Percentiles rank a stretch among this genome's conserved stretches.
These are phyloP conservation scores for Xerocomellus intermedius DNA, from an alignment of 768 basidiomycete genomes.

Conservation along the genomic window DNA sequence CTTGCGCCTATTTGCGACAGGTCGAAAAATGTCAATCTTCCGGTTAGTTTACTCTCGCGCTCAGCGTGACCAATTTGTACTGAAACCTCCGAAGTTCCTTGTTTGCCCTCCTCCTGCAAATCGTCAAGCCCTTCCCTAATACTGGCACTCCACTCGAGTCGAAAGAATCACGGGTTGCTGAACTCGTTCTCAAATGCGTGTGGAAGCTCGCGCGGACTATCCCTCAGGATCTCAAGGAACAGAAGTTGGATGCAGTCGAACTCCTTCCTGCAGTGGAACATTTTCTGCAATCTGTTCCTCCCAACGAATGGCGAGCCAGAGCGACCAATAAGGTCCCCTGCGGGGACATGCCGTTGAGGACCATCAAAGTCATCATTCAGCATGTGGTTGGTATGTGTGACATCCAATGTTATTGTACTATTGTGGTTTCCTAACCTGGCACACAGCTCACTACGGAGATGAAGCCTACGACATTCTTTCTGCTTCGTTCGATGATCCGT, in stretches of 20 bases:
- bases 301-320: constrained; percentile 93
- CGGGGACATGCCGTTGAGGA: constrained; percentile 96
- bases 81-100: constrained; percentile 40
- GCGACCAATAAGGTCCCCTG: constrained; percentile 90
- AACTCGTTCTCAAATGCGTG: constrained; percentile 92
- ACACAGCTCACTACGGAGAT: constrained; percentile 75
- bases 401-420: background rate
- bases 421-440: constrained; percentile 17
- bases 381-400: constrained; percentile 84
- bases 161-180: constrained; percentile 84
- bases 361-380: constrained; percentile 98
- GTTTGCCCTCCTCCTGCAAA: constrained; percentile 78
- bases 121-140: constrained; percentile 79
- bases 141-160: constrained; percentile 72
- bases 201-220: constrained; percentile 98
- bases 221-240: constrained; percentile 83
- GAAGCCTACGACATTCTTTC: constrained; percentile 90
- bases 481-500: constrained; percentile 91
- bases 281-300: constrained; percentile 89
- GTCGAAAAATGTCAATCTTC: constrained; percentile 87
- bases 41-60: constrained; percentile 49
- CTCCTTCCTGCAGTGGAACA: constrained; percentile 91
- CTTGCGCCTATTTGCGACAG: constrained; percentile 87
- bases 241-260: constrained; percentile 80
- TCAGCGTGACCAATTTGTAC: background rate